Base-by-base conservation (phyloP, 2,329 filamentous ascomycete genomes). In the Cadophora sp. region DNA sequence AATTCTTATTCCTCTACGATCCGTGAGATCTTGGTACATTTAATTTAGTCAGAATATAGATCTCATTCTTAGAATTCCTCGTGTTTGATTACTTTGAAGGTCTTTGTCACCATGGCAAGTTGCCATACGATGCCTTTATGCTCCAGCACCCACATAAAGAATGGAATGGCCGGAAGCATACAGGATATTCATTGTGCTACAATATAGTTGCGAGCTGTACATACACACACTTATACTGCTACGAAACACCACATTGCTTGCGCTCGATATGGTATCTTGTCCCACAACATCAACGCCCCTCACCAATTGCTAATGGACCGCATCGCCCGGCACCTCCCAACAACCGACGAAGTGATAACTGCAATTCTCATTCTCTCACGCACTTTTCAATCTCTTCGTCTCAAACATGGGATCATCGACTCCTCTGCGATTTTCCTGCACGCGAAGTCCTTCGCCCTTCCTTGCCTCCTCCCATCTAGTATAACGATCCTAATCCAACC, bases 401-500 rank as follows among this genome's bases (percentile, higher is more conserved):
- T 65, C 22, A 50, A n/a, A 9, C 50, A 66, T 48, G 64, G 29
- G 14, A 24, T 66, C 29, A 55, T 61, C 9, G 29, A 31, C 5
- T 40, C 48, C 9, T 14, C 64, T 7, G 64, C 64, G 1, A 60
- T 55, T 22, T 55, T 43, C 34, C 24, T 66, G 19, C 58, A 55
- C 19, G 64, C n/a, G 8, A 40, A 16, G 3, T 27, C 27, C 7
- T 46, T 55, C 16, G 12, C 14, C 2, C 51, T 58, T 40, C 55
- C 46, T 14, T 29, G 34, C 48, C 56, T 43, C 37, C 34, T 53
- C 37, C 53, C 43, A 11, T 60, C 27, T 43, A 64, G 8, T n/a
- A 61, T 65, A 43, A 61, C 56, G n/a, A n/a, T 66, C 24, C 46
- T 62, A 14, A 61, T 66, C 46, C 55, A 66, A n/a, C 56, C 56